Conservation (phyloP, 768 basidiomycete genomes). For the Arthromyces matolae region DNA sequence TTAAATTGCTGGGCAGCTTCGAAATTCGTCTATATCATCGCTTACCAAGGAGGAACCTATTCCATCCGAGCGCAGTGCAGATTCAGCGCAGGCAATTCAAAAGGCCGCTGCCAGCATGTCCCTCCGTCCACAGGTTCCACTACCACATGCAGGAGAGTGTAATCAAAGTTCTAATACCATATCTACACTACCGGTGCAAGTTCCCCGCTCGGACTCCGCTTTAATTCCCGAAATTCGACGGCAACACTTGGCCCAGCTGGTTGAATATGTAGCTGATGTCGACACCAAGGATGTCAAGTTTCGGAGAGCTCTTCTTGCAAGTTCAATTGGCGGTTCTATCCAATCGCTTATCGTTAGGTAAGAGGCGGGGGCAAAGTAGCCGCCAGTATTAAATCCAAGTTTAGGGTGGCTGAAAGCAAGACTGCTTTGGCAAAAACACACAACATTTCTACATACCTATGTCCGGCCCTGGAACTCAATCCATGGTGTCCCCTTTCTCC, state of each 20-base stretch:
- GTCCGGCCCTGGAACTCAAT: conserved; percentile 48
- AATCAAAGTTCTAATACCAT: not conserved
- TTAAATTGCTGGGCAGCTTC: conserved; percentile 1
- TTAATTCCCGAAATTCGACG: conserved; percentile 22
- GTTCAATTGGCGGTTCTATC: conserved; percentile 35
- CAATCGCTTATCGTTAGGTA: conserved; percentile 38
- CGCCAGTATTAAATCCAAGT: not conserved
- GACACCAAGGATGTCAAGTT: conserved; percentile 28
- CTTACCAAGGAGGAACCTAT: not conserved
- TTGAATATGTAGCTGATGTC: conserved; percentile 22
- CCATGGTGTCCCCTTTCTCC: conserved; percentile 50
- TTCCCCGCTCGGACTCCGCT: not conserved
- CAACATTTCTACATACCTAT: conserved; percentile 40
- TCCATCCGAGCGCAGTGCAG: not conserved
- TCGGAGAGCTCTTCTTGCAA: conserved; percentile 34
- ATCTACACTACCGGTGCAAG: not conserved
- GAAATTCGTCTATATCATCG: not conserved
- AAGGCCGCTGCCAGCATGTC: not conserved
- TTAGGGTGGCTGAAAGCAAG: conserved; percentile 25
- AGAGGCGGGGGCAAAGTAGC: not conserved
- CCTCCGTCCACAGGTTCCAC: not conserved
- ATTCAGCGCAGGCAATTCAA: not conserved
- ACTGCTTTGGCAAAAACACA: conserved; percentile 27
- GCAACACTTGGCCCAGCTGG: conserved; percentile 20
- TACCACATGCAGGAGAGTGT: not conserved